A percentile compares a stretch with the other conserved stretches of the same genome.
Evolutionary conservation across 768 basidiomycete genomes (phyloP).

Genomic region (Collybia mongolica): DNA sequence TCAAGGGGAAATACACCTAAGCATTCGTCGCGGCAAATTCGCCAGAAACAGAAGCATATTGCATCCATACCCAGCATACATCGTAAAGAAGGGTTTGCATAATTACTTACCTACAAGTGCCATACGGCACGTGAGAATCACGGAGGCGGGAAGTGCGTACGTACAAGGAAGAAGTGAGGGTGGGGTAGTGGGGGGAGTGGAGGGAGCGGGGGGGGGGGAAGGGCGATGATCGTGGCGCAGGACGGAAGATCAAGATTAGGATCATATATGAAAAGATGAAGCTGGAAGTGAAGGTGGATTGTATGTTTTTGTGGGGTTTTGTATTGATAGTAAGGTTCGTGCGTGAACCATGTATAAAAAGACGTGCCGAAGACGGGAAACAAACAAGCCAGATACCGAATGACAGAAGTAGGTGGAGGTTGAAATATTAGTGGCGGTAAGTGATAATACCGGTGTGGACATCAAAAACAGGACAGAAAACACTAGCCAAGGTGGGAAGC

Average conservation of each 20-base stretch:
- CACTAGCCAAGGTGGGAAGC: slow-evolving; percentile 11
- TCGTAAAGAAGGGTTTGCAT: slow-evolving; percentile 26
- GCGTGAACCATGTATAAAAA: slow-evolving; percentile 17
- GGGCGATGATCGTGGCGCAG: slow-evolving; percentile 9
- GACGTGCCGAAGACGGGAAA: slow-evolving; percentile 20
- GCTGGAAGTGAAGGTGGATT: slow-evolving; percentile 28
- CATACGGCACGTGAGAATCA: slow-evolving; percentile 12
- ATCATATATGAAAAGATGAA: slow-evolving; percentile 31
- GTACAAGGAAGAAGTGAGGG: slow-evolving; percentile 10
- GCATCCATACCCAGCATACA: slow-evolving; percentile 28
- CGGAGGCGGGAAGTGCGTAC: too few species aligned
- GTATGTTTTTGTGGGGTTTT: slow-evolving; percentile 53
- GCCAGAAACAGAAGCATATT: slow-evolving; percentile 24
- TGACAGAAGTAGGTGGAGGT: slow-evolving; percentile 21
- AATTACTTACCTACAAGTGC: slow-evolving; percentile 46
- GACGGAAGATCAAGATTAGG: slow-evolving; percentile 14
- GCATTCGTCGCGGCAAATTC: too few species aligned
- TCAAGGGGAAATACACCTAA: not conserved
- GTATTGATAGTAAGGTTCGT: slow-evolving; percentile 28
- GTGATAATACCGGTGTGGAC: slow-evolving; percentile 10
- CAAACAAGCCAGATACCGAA: slow-evolving; percentile 36
- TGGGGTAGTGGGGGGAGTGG: slow-evolving; percentile 17
- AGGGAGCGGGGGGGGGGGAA: slow-evolving; percentile 18
- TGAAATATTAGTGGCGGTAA: slow-evolving; percentile 17
- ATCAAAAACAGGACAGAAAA: slow-evolving; percentile 11